Conservation (phyloP, 148 eudicot species). For the Rhododendron simsii region DNA sequence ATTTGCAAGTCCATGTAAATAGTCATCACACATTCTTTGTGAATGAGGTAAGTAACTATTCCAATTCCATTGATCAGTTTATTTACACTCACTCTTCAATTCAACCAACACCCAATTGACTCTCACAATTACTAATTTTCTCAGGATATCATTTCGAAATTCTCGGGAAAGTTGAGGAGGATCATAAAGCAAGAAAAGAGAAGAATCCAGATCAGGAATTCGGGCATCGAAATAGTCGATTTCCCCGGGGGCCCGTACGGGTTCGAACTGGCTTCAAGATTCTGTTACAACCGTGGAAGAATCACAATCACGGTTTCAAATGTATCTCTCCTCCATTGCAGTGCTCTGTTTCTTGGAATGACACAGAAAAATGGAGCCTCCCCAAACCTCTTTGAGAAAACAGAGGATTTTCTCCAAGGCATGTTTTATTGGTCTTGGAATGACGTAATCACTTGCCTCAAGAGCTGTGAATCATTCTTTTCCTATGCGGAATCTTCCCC, state of each 20-base stretch:
- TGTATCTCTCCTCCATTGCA: slow-evolving; percentile 52
- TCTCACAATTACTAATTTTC: background rate
- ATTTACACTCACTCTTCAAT: background rate
- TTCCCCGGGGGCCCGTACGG: slow-evolving; percentile 71
- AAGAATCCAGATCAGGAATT: slow-evolving; percentile 19
- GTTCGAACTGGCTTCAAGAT: slow-evolving; percentile 62
- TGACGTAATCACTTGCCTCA: slow-evolving; percentile 45
- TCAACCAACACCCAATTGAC: background rate
- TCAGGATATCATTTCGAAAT: slow-evolving; percentile 52
- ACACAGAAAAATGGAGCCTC: background rate
- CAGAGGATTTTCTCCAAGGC: slow-evolving; percentile 50
- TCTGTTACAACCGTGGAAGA: slow-evolving; percentile 56
- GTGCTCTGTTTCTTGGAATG: slow-evolving; percentile 52
- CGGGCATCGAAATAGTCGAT: slow-evolving; percentile 37
- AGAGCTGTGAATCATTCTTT: slow-evolving; percentile 40
- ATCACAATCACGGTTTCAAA: slow-evolving; percentile 42
- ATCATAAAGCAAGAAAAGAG: slow-evolving; percentile 50
- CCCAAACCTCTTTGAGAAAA: slow-evolving; percentile 41
- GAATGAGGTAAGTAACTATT: background rate
- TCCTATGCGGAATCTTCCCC: slow-evolving; percentile 35
- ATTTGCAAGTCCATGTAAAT: slow-evolving; percentile 10
- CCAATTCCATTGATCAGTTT: background rate
- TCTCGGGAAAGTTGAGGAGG: slow-evolving; percentile 48
- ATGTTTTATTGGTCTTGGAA: slow-evolving; percentile 64
- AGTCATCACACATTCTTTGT: slow-evolving; percentile 3